A percentile compares a stretch with the other conserved stretches of the same genome.
Conservation (phyloP, 2,329 filamentous ascomycete species). For the Xylaria arbuscula region DNA sequence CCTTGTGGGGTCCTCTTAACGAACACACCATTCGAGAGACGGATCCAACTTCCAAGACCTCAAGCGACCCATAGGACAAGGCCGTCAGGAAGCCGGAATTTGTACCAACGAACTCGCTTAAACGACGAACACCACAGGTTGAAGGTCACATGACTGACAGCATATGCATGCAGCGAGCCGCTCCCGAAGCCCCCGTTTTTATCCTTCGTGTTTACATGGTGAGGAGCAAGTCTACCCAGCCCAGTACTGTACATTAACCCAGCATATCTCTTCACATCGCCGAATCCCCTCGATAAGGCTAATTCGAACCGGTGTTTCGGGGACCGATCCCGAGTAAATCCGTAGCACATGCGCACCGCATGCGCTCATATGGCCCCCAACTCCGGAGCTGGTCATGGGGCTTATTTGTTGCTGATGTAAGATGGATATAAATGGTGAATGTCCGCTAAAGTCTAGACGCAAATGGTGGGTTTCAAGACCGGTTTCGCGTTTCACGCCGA, state of each 20-base stretch:
- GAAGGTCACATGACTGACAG: slow-evolving; percentile 46
- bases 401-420: neutral
- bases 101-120: slow-evolving; percentile 27
- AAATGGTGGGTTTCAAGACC: neutral
- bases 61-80: slow-evolving; percentile 21
- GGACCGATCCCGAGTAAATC: neutral
- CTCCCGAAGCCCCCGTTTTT: slow-evolving; percentile 47
- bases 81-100: slow-evolving; percentile 2
- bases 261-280: neutral
- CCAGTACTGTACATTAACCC: slow-evolving; percentile 8
- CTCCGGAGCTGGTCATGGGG: neutral
- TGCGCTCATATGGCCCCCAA: neutral
- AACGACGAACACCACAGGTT: slow-evolving; percentile 16
- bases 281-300: neutral
- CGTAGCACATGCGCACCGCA: neutral
- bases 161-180: slow-evolving; percentile 50
- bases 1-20: slow-evolving; percentile 30
- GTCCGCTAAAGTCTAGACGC: neutral
- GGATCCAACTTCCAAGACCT: slow-evolving; percentile 17
- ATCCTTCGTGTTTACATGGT: slow-evolving; percentile 31
- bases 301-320: neutral
- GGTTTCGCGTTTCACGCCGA: neutral
- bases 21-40: slow-evolving; percentile 10
- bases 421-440: neutral
- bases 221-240: slow-evolving; percentile 19